These are phyloP conservation scores for Tuber aestivum DNA, from an alignment of 495 filamentous ascomycete species.

Conservation along the genomic window DNA sequence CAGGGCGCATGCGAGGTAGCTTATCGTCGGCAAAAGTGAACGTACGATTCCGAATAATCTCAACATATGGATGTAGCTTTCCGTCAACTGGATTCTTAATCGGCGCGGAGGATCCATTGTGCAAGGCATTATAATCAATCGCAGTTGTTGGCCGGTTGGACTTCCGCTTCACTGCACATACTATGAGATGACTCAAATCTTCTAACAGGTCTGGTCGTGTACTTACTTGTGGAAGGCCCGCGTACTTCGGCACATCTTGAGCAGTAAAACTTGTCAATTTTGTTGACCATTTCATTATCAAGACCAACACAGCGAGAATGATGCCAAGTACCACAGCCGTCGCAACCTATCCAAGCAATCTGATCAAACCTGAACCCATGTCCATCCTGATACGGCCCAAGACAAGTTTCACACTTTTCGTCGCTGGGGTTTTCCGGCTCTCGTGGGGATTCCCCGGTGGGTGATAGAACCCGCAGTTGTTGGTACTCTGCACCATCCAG, in stretches of 20 bases:
- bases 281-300: constrained; percentile 62
- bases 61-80: constrained; percentile 68
- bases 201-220: neutral
- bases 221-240: constrained; percentile 64
- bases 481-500: constrained; percentile 15
- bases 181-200: constrained; percentile 4
- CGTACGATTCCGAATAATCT: constrained; percentile 62
- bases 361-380: constrained; percentile 37
- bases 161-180: constrained; percentile 35
- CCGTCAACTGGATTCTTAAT: constrained; percentile 63
- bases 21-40: constrained; percentile 58
- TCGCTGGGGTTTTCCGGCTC: constrained; percentile 31
- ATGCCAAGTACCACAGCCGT: constrained; percentile 70
- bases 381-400: constrained; percentile 32
- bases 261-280: constrained; percentile 69
- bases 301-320: constrained; percentile 69
- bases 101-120: constrained; percentile 56
- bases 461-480: constrained; percentile 25
- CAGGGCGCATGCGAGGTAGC: constrained; percentile 63
- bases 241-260: constrained; percentile 53
- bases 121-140: constrained; percentile 70
- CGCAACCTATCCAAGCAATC: constrained; percentile 67
- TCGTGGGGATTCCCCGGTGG: constrained; percentile 30
- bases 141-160: constrained; percentile 56
- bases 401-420: constrained; percentile 36